Base-by-base conservation (phyloP, 805 yeast species). In the Barnettozyma wickerhamii region DNA sequence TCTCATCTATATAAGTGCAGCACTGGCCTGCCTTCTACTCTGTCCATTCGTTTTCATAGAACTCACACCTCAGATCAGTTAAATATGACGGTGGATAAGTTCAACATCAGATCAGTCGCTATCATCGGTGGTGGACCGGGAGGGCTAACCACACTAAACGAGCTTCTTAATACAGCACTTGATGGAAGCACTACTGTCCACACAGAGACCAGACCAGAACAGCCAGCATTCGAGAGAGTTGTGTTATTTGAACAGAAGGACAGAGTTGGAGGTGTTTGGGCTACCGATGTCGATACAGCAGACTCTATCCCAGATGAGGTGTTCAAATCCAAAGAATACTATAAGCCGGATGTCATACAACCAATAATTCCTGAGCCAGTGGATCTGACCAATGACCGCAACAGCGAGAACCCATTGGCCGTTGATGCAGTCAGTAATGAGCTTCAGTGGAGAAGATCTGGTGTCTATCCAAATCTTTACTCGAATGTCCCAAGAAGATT, bases 181-280 rank as follows among this genome's bases (percentile, higher is more conserved):
- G 54, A 53, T 34, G 68, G 66, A 3, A 37, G 51, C 1, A 52
- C 67, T 1, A 48, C 65, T 1, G 50, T 59, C 18, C 35, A 41
- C 33, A 15, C 15, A 7, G 36, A 29, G 14, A 19, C 29, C 2
- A 14, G 35, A 21, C 34, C 34, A 4, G 27, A 28, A 9, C 17
- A 58, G 17, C 55, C 58, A 5, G 54, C 58, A 10, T 65, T 65
- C 38, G 47, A 52, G 9, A 53, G 59, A 37, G 47, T 69, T 18
- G 68, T 66, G 9, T 68, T 61, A 1, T 69, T 69, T 47, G 75
- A 70, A 44, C 71, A 66, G 33, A 65, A 64, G 33, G 37, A 48
- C 7, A 39, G 40, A 19, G 59, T 68, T 23, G 75, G 75, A 17
- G 75, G 75, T 13, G 63, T 66, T 14, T 70, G 74, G 74, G 48